Evolutionary conservation across 768 basidiomycete genomes (phyloP).

Genomic region (Butyriboletus loyo): DNA sequence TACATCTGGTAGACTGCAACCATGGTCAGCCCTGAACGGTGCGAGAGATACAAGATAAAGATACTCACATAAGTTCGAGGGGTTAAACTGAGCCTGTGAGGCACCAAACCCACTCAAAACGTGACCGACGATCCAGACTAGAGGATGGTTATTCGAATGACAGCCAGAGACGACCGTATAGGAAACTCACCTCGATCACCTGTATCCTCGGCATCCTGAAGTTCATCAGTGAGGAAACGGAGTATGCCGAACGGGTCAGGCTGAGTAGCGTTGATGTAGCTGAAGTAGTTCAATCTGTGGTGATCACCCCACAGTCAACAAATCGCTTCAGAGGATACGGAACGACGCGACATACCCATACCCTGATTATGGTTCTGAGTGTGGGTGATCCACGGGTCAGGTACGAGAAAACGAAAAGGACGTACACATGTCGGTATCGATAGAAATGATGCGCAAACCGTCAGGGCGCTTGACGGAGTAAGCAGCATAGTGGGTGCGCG

Average conservation of each 20-base stretch:
- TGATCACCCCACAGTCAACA: background rate
- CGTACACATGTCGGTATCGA: constrained; percentile 52
- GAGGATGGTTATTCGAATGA: background rate
- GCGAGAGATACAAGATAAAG: background rate
- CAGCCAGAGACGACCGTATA: background rate
- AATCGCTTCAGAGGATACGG: background rate
- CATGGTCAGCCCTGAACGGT: background rate
- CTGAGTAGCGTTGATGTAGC: constrained; percentile 45
- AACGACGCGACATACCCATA: constrained; percentile 27
- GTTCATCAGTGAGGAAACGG: constrained; percentile 48
- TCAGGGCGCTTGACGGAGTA: constrained; percentile 44
- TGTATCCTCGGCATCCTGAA: constrained; percentile 50
- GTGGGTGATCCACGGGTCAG: background rate
- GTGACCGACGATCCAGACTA: constrained; percentile 51
- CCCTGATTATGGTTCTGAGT: constrained; percentile 19
- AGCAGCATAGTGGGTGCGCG: constrained; percentile 45
- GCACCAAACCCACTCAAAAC: constrained; percentile 49
- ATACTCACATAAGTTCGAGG: constrained; percentile 43
- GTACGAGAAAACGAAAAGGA: background rate
- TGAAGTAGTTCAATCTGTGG: constrained; percentile 42
- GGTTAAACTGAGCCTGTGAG: constrained; percentile 38
- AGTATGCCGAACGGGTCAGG: constrained; percentile 49
- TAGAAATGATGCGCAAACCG: constrained; percentile 47
- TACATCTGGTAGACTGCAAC: constrained; percentile 47
- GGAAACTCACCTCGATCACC: constrained; percentile 39